phyloP scores from a whole-genome alignment of 768 basidiomycete genomes.

The Russula virescens region DNA sequence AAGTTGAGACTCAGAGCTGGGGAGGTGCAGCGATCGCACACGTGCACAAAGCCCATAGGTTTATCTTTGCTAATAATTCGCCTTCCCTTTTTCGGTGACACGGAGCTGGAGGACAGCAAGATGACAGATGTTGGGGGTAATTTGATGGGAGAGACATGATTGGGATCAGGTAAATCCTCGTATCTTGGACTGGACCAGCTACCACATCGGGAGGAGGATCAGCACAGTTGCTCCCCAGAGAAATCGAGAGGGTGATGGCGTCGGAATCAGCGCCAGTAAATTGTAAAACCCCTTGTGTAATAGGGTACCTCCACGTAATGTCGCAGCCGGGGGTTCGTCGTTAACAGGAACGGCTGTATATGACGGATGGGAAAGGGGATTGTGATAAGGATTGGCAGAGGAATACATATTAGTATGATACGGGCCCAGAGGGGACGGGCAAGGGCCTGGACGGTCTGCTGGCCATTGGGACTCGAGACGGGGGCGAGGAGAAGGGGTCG shows the following conservation, averaged over 20 bases:
- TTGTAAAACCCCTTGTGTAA: constrained; percentile 91
- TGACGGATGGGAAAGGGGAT: constrained; percentile 35
- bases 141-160: not conserved
- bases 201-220: constrained; percentile 36
- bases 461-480: constrained; percentile 8
- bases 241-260: constrained; percentile 57
- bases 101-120: constrained; percentile 29
- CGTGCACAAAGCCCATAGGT: constrained; percentile 81
- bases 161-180: constrained; percentile 45
- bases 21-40: constrained; percentile 27
- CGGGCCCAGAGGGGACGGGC: constrained; percentile 7
- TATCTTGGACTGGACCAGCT: constrained; percentile 68
- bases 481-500: not conserved
- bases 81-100: constrained; percentile 44
- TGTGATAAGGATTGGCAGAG: constrained; percentile 22
- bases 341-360: constrained; percentile 28
- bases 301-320: constrained; percentile 62
- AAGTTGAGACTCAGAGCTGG: constrained; percentile 23
- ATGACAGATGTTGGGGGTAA: constrained; percentile 27
- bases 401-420: constrained; percentile 18
- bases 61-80: constrained; percentile 82
- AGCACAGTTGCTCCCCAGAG: constrained; percentile 44
- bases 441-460: constrained; percentile 16
- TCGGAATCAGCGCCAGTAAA: constrained; percentile 69
- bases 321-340: constrained; percentile 42